These are phyloP conservation scores for Tritrichomonas foetus DNA, from an alignment of 208 protist species.

Conservation along the genomic window DNA sequence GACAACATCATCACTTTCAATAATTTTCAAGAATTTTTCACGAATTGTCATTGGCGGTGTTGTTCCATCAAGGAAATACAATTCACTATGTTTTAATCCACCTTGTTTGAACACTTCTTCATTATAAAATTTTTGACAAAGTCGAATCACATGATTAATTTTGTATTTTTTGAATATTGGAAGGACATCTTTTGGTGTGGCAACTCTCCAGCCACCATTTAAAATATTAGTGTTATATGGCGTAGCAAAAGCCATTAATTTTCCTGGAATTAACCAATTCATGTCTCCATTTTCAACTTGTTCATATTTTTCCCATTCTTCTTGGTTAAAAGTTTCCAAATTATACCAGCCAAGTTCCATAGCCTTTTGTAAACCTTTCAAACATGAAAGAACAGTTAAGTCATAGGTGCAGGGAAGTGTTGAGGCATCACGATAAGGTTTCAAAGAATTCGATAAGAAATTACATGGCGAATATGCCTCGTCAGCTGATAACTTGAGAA, in stretches of 20 bases:
- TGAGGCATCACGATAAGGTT: conserved; percentile 80
- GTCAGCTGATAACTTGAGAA: background rate
- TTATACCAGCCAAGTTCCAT: conserved; percentile 68
- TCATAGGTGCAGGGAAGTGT: conserved; percentile 64
- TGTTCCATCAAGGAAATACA: conserved; percentile 80
- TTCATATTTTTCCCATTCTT: conserved; percentile 73
- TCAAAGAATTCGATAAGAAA: background rate
- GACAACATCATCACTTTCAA: conserved; percentile 64
- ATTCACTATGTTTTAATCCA: conserved; percentile 78
- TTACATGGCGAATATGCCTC: background rate
- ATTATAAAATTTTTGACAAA: conserved; percentile 83
- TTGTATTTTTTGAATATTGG: conserved; percentile 57
- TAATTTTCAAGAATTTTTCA: conserved; percentile 71
- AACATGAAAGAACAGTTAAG: conserved; percentile 69
- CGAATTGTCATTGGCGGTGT: conserved; percentile 72
- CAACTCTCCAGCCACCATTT: conserved; percentile 60
- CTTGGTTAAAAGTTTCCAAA: conserved; percentile 69
- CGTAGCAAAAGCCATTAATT: conserved; percentile 80
- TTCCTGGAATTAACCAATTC: conserved; percentile 82
- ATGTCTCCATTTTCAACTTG: conserved; percentile 76
- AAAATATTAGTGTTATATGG: conserved; percentile 53
- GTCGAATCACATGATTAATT: conserved; percentile 77
- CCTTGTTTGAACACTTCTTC: conserved; percentile 63
- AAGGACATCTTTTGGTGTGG: conserved; percentile 60
- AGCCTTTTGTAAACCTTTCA: conserved; percentile 67